Conservation (phyloP, 495 filamentous ascomycete genomes). For the Hypoxylon subgilvum region DNA sequence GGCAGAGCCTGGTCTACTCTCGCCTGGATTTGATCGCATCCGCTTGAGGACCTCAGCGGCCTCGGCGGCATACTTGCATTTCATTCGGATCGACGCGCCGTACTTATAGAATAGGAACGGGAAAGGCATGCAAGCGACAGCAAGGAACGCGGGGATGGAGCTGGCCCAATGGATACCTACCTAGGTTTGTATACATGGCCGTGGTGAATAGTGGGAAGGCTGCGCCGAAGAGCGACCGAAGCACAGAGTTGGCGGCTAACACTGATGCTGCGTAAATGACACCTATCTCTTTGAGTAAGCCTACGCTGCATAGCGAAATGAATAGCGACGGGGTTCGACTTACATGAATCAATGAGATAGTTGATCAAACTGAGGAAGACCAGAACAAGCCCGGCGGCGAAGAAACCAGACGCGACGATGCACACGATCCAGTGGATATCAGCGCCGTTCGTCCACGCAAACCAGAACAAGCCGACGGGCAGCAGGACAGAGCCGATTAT, state of each 20-base stretch:
- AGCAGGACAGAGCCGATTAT: slow-evolving; percentile 62
- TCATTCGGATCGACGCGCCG: slow-evolving; percentile 66
- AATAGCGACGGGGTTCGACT: background rate
- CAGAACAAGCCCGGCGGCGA: slow-evolving; percentile 54
- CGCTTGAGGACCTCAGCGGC: slow-evolving; percentile 58
- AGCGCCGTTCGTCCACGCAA: slow-evolving; percentile 63
- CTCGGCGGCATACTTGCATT: slow-evolving; percentile 78
- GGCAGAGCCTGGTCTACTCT: background rate
- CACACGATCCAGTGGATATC: slow-evolving; percentile 60
- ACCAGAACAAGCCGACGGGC: slow-evolving; percentile 65
- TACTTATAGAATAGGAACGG: slow-evolving; percentile 83
- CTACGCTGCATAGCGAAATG: background rate
- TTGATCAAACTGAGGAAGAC: slow-evolving; percentile 79
- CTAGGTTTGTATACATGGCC: slow-evolving; percentile 74
- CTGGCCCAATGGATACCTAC: slow-evolving; percentile 85
- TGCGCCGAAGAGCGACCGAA: slow-evolving; percentile 73
- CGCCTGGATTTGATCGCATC: slow-evolving; percentile 19
- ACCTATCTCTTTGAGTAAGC: slow-evolving; percentile 42
- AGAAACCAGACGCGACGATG: slow-evolving; percentile 54
- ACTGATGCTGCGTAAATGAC: slow-evolving; percentile 83
- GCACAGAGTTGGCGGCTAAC: slow-evolving; percentile 76
- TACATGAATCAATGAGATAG: slow-evolving; percentile 77
- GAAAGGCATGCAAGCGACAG: slow-evolving; percentile 76
- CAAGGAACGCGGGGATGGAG: slow-evolving; percentile 77
- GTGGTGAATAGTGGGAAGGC: slow-evolving; percentile 85